Base-by-base conservation (phyloP, 2,329 filamentous ascomycete species). In the Basipetospora chlamydospora region DNA sequence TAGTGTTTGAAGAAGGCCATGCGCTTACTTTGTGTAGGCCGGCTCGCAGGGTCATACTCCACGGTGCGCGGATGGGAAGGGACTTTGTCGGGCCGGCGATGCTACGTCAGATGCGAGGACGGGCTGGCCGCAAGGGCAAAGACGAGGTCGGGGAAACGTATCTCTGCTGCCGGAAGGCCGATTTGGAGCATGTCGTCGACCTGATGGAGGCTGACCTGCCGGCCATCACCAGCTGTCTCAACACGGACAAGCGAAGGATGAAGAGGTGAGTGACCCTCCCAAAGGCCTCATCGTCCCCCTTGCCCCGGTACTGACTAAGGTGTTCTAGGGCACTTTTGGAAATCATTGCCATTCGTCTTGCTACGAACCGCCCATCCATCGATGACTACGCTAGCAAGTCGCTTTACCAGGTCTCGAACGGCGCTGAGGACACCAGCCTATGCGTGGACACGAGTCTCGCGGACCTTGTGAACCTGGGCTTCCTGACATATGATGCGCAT, bases 21-120 rank as follows among this genome's bases (percentile, higher is more conserved):
- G n/a, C n/a, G n/a, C n/a, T n/a, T n/a, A n/a, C n/a, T n/a, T n/a
- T n/a, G n/a, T n/a, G n/a, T n/a, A 62, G 60, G 11, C 70, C 70
- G 11, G 81, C 81, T 6, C 65, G 81, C 37, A 64, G 81, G 44
- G 81, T 87, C 1, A 83, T 87, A 40, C 64, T 83, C 18, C 80
- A 84, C 49, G 78, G 74, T 42, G 80, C 77, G 21, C 68, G 77
- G 28, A 85, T 86, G 78, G 81, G 81, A 1, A 67, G 77, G 36
- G 79, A 85, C 31, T 60, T 85, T 33, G 71, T 86, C n/a, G 80
- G 79, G 0, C 80, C 81, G 10, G 75, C 80, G 4, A 81, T 87
- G 76, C 61, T 87, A 54, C 72, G 80, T 33, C 81, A 87, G 55
- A 87, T 86, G 81, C 71, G 80, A 49, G 81, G 81, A 3, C 68